phyloP scores from a whole-genome alignment of 176 grass and related monocot genomes.

The Dendrocalamus sinicus region DNA sequence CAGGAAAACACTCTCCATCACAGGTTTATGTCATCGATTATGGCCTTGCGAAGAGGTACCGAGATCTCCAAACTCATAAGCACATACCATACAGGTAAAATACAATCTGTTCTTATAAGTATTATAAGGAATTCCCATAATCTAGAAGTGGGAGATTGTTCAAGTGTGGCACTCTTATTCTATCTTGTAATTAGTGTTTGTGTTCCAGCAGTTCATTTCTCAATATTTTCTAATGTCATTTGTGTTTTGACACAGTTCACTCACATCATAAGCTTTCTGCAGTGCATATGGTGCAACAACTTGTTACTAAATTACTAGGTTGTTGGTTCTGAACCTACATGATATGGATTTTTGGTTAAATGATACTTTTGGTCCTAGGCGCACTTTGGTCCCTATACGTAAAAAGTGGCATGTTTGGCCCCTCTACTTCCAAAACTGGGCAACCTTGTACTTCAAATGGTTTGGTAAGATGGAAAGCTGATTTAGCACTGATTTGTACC shows the following conservation, averaged over 20 bases:
- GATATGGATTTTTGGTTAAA: not conserved
- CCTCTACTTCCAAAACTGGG: not conserved
- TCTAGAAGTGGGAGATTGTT: not conserved
- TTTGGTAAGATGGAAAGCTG: not conserved
- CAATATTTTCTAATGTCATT: not conserved
- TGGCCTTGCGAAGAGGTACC: slow-evolving; percentile 64
- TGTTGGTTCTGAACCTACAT: slow-evolving; percentile 22
- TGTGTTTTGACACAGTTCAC: not conserved
- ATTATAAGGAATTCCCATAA: not conserved
- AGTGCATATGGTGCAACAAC: not conserved
- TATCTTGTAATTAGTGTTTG: slow-evolving; percentile 3
- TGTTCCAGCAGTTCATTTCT: slow-evolving; percentile 15
- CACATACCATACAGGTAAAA: slow-evolving; percentile 75
- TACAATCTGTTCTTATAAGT: slow-evolving; percentile 1
- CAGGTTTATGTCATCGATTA: slow-evolving; percentile 69
- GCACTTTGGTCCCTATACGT: not conserved
- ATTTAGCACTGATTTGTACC: not conserved
- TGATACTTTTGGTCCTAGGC: not conserved
- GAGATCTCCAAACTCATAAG: slow-evolving; percentile 64
- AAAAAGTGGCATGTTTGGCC: not conserved
- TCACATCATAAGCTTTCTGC: not conserved
- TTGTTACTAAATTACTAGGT: slow-evolving; percentile 12
- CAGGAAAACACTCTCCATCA: not conserved
- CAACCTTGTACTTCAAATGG: not conserved
- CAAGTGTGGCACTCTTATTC: not conserved